Evolutionary conservation across 345 rosid species (phyloP).

Genomic region (Lepidium aucheri): DNA sequence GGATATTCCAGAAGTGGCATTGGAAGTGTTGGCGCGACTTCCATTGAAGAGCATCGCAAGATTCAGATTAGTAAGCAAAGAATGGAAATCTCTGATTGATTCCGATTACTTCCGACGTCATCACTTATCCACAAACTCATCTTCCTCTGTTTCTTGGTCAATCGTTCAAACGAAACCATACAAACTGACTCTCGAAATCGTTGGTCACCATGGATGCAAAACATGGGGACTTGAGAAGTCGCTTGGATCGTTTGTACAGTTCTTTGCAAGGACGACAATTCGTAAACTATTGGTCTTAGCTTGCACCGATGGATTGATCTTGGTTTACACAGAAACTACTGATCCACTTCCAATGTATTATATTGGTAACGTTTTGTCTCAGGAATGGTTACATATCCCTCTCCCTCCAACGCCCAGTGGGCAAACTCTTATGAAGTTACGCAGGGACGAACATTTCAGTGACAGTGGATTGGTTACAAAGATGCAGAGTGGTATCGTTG

Average conservation of each 20-base stretch:
- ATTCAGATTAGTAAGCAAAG: neutral
- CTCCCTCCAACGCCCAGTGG: neutral
- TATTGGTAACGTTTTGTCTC: constrained; percentile 7
- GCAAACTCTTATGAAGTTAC: neutral
- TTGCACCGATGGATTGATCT: constrained; percentile 9
- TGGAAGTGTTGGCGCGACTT: neutral
- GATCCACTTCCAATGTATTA: neutral
- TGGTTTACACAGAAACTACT: neutral
- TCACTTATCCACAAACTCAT: neutral
- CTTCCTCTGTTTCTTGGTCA: constrained; percentile 8
- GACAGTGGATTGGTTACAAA: constrained; percentile 10
- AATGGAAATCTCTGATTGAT: constrained; percentile 2
- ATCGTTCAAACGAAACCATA: constrained; percentile 1
- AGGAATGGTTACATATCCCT: constrained; percentile 9
- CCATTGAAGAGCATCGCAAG: constrained; percentile 11
- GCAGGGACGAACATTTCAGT: neutral
- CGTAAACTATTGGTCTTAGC: neutral
- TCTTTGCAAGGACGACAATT: neutral
- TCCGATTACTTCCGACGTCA: constrained; percentile 1
- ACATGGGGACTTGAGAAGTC: neutral
- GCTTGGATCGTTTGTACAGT: neutral
- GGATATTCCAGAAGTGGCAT: neutral
- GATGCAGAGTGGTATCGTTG: neutral
- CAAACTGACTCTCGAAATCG: constrained; percentile 5
- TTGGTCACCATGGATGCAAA: constrained; percentile 6